These are phyloP conservation scores for Solanum tarapatanum DNA, from an alignment of 257 asterid species.

Conservation along the genomic window DNA sequence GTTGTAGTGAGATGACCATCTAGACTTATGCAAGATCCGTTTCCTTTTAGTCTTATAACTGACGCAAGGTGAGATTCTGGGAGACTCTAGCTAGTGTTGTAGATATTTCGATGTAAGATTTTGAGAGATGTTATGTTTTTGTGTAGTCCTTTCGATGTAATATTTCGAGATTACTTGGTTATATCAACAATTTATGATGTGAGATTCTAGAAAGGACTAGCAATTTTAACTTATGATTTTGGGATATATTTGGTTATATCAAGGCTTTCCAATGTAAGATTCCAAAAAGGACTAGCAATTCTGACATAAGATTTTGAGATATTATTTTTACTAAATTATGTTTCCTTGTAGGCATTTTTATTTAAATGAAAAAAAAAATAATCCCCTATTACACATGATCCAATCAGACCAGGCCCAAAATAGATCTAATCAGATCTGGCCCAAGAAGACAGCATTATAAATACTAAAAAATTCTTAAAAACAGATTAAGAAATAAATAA, in stretches of 20 bases:
- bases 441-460: background rate
- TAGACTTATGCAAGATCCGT: background rate
- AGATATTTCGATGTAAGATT: background rate
- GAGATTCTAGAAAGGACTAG: background rate
- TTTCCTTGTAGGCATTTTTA: background rate
- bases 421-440: background rate
- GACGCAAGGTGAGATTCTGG: background rate
- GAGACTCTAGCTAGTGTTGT: background rate
- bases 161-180: background rate
- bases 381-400: background rate
- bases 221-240: background rate
- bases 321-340: too few relatives aligned
- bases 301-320: too few relatives aligned
- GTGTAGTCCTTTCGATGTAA: background rate
- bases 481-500: too few relatives aligned
- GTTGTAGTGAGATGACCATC: background rate
- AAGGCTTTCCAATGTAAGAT: background rate
- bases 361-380: too few relatives aligned
- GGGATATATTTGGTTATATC: background rate
- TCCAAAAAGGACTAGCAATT: background rate
- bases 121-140: background rate
- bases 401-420: background rate
- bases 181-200: too few relatives aligned
- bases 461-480: too few relatives aligned
- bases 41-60: too few relatives aligned